Percentiles rank a stretch among this genome's conserved stretches.
phyloP scores from a whole-genome alignment of 179 eudicot genomes.

The Heliamphora pulchella region DNA sequence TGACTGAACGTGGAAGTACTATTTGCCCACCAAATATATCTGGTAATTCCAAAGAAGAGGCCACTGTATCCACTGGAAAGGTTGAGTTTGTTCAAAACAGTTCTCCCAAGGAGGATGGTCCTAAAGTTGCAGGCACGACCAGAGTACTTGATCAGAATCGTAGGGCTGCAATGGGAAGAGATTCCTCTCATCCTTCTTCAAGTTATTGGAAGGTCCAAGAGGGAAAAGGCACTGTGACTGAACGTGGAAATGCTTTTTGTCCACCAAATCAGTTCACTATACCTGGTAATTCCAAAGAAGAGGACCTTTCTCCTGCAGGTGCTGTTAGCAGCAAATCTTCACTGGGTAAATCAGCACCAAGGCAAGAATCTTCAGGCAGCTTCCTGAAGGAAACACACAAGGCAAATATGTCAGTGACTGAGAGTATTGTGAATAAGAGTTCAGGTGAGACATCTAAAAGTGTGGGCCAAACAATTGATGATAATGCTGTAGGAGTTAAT shows the following conservation, averaged over 20 bases:
- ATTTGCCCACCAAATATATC: not conserved
- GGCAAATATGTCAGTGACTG: slow-evolving; percentile 14
- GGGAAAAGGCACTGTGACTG: slow-evolving; percentile 13
- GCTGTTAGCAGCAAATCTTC: slow-evolving; percentile 24
- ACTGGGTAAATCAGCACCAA: slow-evolving; percentile 18
- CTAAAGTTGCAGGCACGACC: slow-evolving; percentile 13
- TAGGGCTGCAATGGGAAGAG: slow-evolving; percentile 13
- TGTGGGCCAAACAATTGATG: slow-evolving; percentile 11
- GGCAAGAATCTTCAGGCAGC: slow-evolving; percentile 22
- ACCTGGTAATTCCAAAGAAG: slow-evolving; percentile 17
- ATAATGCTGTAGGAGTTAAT: slow-evolving; percentile 16
- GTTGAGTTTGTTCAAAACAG: slow-evolving; percentile 15
- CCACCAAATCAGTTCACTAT: slow-evolving; percentile 15
- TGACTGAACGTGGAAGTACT: slow-evolving; percentile 16
- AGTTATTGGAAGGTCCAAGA: slow-evolving; percentile 21
- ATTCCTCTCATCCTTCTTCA: slow-evolving; percentile 7
- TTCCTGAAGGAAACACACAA: slow-evolving; percentile 19
- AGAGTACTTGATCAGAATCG: slow-evolving; percentile 2
- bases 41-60: too few species aligned
- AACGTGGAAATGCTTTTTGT: slow-evolving; percentile 16
- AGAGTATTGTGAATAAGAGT: slow-evolving; percentile 10
- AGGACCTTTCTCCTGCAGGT: slow-evolving; percentile 24
- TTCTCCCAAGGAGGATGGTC: slow-evolving; percentile 15
- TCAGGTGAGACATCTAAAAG: slow-evolving; percentile 17
- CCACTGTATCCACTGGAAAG: slow-evolving; percentile 12